phyloP scores from a whole-genome alignment of 2,329 filamentous ascomycete genomes.

The Tolypocladium ovalisporum region DNA sequence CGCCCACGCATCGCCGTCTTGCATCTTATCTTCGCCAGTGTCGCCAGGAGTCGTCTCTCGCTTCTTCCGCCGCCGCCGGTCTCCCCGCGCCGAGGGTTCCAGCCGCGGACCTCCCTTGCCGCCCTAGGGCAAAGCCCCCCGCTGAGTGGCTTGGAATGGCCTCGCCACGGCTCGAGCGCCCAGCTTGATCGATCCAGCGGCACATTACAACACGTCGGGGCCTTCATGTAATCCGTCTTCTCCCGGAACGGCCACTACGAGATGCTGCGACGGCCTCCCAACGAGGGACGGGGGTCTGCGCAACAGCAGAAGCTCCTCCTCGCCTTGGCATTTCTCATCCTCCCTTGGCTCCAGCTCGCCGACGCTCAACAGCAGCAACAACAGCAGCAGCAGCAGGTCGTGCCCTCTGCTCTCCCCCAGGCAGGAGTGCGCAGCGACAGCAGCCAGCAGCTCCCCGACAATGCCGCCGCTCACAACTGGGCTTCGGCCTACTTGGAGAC shows the following conservation, averaged over 20 bases:
- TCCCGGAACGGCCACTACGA: constrained; percentile 5
- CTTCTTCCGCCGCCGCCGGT: neutral
- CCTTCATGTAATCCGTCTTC: constrained; percentile 7
- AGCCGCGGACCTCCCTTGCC: neutral
- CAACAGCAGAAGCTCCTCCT: constrained; percentile 36
- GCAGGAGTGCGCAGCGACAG: constrained; percentile 8
- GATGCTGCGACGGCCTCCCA: constrained; percentile 56
- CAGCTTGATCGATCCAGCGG: constrained; percentile 1
- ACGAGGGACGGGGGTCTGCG: constrained; percentile 40
- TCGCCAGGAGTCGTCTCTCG: neutral
- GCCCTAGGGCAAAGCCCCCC: neutral
- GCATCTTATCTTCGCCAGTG: neutral
- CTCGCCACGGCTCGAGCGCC: neutral
- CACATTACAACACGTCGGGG: neutral
- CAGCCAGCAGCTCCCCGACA: constrained; percentile 15
- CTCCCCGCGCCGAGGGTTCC: neutral
- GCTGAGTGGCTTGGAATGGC: constrained; percentile 5
- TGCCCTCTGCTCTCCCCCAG: neutral
- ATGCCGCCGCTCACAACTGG: constrained; percentile 17
- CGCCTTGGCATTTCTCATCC: constrained; percentile 46
- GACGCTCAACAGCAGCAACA: constrained; percentile 52
- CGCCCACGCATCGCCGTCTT: neutral
- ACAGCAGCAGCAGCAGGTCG: neutral
- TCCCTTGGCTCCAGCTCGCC: constrained; percentile 44
- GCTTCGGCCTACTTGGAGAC: constrained; percentile 11